Evolutionary conservation across 1,284 basidiomycete genomes (phyloP), one percentile per base, ranked within the genome.

Genomic region (Takashimella tepidaria): DNA sequence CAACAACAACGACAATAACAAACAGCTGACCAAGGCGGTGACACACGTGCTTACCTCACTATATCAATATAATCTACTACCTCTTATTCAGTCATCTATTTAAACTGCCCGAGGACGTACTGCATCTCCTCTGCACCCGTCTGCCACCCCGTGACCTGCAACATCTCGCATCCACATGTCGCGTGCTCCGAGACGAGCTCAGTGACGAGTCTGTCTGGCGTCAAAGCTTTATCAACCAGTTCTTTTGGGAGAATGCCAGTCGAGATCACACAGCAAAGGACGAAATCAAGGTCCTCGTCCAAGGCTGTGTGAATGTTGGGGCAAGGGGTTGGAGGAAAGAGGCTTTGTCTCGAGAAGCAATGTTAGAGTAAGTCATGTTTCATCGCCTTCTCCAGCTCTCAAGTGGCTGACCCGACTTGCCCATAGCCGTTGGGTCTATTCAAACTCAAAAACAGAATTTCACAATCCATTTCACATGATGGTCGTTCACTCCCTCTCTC

Each of bases 211-310:
- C 66, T 0, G 60, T 73, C 20, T 75, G 73, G 73, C 56, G 69
- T 43, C 62, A 70, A 24, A 66, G 62, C 52, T 75, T 71, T 59
- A 58, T 71, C 47, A 70, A 73, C 56, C 64, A 61, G 11, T 75
- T 69, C 54, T 45, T 74, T 1, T 61, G 56, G 47, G 63, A 66
- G 13, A 64, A 59, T 1, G 60, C 64, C 1, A 51, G 64, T 8
- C 44, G 57, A 4, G 26, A 53, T n/a, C 43, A 24, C 6, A 47
- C 48, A 3, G 59, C 53, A 3, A 56, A 59, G 27, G 45, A 60
- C 19, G 64, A 69, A 13, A 57, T 71, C 26, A 55, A 57, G 43
- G 61, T 68, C 11, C 56, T 60, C 10, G 59, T 57, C 16, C 59
- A 60, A 23, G 51, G 59, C 13, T 60, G 59, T 22, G 45, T 49